Conservation (phyloP, 2,329 filamentous ascomycete species). For the Setomelanomma holmii region DNA sequence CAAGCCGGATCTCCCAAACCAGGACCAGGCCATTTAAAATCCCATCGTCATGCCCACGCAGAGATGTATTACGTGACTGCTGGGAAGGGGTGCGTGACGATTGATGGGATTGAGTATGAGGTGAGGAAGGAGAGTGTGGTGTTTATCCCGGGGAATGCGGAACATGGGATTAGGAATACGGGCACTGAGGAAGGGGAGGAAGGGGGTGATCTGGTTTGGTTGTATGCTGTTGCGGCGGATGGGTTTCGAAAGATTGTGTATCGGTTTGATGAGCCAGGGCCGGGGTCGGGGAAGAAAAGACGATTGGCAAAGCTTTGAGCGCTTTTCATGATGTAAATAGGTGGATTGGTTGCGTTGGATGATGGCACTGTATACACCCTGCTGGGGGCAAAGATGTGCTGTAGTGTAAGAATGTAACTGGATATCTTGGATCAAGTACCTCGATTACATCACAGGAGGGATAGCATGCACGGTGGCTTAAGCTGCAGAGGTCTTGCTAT, state of each 20-base stretch:
- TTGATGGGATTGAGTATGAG: conserved; percentile 45
- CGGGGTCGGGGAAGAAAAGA: too few relatives aligned
- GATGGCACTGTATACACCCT: too few relatives aligned
- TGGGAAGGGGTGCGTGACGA: conserved; percentile 46
- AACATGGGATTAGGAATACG: conserved; percentile 48
- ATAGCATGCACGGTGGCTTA: too few relatives aligned
- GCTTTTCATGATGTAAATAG: too few relatives aligned
- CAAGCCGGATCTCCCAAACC: background rate
- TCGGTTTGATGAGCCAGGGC: too few relatives aligned
- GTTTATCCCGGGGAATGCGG: conserved; percentile 53
- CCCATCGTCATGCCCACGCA: conserved; percentile 52
- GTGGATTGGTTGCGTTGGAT: too few relatives aligned
- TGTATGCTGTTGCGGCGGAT: conserved; percentile 52
- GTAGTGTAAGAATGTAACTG: too few relatives aligned
- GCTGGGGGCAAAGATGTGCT: too few relatives aligned
- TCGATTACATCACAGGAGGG: too few relatives aligned
- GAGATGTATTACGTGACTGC: conserved; percentile 54
- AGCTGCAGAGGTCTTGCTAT: too few relatives aligned
- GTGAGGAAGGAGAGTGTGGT: conserved; percentile 47
- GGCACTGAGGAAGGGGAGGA: conserved; percentile 35
- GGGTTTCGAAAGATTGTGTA: conserved; percentile 51
- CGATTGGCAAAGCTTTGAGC: too few relatives aligned
- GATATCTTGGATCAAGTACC: too few relatives aligned
- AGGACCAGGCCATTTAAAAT: background rate
- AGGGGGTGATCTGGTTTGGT: conserved; percentile 31